Evolutionary conservation across 306 rosid species (phyloP).

Genomic region (Lagenaria siceraria): DNA sequence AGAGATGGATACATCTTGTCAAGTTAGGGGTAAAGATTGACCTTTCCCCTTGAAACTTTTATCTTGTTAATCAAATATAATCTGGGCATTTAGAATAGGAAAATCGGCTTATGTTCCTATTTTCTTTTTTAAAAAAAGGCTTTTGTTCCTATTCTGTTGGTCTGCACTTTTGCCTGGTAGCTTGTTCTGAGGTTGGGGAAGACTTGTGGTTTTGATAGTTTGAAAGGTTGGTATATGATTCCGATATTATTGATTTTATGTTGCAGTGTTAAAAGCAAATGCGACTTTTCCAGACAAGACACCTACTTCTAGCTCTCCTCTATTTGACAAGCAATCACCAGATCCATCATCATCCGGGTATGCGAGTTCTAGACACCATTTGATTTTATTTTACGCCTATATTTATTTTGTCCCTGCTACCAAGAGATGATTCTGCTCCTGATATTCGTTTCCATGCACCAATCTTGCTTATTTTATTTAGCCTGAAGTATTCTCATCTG

Average conservation of each 20-base stretch:
- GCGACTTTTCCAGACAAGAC: constrained; percentile 58
- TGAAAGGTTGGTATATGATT: constrained; percentile 9
- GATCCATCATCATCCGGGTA: constrained; percentile 71
- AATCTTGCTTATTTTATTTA: neutral
- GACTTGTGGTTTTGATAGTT: neutral
- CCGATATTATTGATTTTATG: neutral
- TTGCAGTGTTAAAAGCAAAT: constrained; percentile 70
- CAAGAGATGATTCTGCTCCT: neutral
- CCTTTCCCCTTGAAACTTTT: neutral
- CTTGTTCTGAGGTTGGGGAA: neutral
- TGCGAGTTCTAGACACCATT: constrained; percentile 10
- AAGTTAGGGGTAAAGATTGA: neutral
- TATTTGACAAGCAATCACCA: constrained; percentile 52
- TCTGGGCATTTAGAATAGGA: neutral
- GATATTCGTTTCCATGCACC: neutral
- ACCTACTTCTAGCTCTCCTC: constrained; percentile 44
- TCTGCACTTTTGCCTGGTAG: neutral
- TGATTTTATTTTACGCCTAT: neutral
- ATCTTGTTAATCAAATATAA: neutral
- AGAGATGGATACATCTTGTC: neutral
- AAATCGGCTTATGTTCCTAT: neutral
- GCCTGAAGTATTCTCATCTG: neutral
- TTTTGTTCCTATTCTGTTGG: neutral
- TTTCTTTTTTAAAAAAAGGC: no score
- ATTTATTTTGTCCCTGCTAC: neutral